Percentiles rank a stretch among this genome's conserved stretches.
These are phyloP conservation scores for Daldinia vernicosa DNA, from an alignment of 495 filamentous ascomycete genomes.

Conservation along the genomic window DNA sequence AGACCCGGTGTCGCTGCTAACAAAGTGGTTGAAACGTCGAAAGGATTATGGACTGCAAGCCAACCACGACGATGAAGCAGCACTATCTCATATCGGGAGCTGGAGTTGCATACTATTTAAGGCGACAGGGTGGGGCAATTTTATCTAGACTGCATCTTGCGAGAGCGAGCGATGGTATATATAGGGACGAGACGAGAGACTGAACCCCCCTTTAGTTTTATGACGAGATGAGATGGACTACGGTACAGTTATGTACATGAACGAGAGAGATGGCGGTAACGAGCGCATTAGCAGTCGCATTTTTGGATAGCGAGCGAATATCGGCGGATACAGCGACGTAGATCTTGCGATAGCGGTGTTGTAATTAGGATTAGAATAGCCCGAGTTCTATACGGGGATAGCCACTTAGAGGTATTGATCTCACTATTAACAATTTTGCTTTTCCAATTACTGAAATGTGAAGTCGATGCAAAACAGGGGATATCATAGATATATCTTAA, in stretches of 20 bases:
- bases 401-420: background rate
- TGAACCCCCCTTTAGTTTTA: constrained; percentile 7
- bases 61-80: constrained; percentile 39
- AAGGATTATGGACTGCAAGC: constrained; percentile 50
- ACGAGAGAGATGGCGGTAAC: constrained; percentile 7
- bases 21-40: constrained; percentile 47
- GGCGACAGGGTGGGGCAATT: background rate
- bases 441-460: background rate
- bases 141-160: constrained; percentile 35
- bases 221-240: constrained; percentile 21
- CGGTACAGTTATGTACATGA: constrained; percentile 6
- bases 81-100: background rate
- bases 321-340: background rate
- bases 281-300: constrained; percentile 12
- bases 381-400: constrained; percentile 6
- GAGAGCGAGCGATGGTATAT: constrained; percentile 15
- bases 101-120: background rate
- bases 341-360: constrained; percentile 1
- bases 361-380: background rate
- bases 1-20: constrained; percentile 48
- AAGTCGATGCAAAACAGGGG: background rate
- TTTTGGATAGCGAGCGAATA: constrained; percentile 1
- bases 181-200: constrained; percentile 1
- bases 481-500: background rate
- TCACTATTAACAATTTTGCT: background rate